phyloP scores from a whole-genome alignment of 2,329 filamentous ascomycete genomes.

The Pseudohalonectria lignicola region DNA sequence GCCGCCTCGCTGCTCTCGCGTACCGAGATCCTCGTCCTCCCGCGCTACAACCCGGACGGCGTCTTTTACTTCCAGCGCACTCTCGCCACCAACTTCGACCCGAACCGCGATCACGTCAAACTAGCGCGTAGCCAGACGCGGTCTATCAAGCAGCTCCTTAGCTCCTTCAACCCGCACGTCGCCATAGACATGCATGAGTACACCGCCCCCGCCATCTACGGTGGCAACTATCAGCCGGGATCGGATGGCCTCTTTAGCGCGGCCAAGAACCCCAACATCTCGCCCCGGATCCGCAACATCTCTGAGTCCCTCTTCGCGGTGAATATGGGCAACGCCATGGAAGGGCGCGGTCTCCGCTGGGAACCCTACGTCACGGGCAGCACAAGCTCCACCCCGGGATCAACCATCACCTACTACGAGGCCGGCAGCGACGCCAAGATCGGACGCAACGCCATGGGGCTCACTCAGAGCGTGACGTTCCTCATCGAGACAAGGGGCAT shows the following conservation, averaged over 20 bases:
- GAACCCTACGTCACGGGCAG: not conserved
- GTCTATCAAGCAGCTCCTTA: not conserved
- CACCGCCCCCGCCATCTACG: not conserved
- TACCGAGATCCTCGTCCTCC: constrained; percentile 1
- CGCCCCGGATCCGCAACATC: constrained; percentile 1
- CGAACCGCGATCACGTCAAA: constrained; percentile 2
- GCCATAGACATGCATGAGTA: constrained; percentile 2
- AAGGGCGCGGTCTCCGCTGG: constrained; percentile 1
- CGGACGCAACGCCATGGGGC: not conserved
- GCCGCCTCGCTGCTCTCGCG: not conserved
- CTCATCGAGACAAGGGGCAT: constrained; percentile 3
- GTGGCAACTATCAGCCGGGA: not conserved
- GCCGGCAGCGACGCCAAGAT: constrained; percentile 1
- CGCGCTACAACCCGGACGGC: constrained; percentile 2
- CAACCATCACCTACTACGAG: constrained; percentile 1
- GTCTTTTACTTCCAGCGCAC: constrained; percentile 2
- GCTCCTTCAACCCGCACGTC: not conserved
- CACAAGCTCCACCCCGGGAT: not conserved
- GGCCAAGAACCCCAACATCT: constrained; percentile 2
- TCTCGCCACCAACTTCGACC: constrained; percentile 1
- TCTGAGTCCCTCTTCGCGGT: constrained; percentile 2
- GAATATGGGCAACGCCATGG: not conserved
- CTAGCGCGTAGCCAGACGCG: constrained; percentile 1
- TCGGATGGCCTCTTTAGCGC: not conserved
- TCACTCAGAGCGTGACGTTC: constrained; percentile 1